A percentile compares a stretch with the other conserved stretches of the same genome.
Evolutionary conservation across 257 asterid genomes (phyloP).

Genomic region (Catharanthus roseus): DNA sequence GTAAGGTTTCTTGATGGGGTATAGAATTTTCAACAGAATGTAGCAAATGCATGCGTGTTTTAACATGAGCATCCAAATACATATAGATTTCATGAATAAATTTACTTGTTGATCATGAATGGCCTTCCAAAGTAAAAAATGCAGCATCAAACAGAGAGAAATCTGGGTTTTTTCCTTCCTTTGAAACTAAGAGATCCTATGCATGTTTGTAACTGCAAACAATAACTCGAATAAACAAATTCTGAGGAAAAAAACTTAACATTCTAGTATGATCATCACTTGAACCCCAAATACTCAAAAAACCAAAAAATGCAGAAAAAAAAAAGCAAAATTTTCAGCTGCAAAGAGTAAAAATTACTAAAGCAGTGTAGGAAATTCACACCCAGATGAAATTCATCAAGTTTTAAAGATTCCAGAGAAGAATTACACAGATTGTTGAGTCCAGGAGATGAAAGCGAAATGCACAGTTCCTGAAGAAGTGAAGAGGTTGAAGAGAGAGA

Average conservation of each 20-base stretch:
- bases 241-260: neutral
- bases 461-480: neutral
- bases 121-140: neutral
- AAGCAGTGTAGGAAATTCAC: neutral
- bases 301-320: neutral
- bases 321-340: neutral
- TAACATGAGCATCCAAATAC: neutral
- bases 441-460: neutral
- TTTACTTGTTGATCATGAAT: neutral
- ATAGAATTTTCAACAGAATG: neutral
- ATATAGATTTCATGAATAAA: neutral
- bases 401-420: too few species aligned
- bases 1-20: slow-evolving; percentile 1
- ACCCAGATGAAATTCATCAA: neutral
- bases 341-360: too few species aligned
- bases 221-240: neutral
- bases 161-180: slow-evolving; percentile 2
- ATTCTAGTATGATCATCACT: neutral
- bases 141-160: neutral
- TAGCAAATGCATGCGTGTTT: neutral
- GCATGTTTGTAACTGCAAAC: too few species aligned
- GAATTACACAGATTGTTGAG: neutral
- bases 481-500: neutral
- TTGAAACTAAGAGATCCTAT: neutral
- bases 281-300: neutral